Evolutionary conservation across 805 yeast genomes (phyloP).

Genomic region (Wickerhamiella dianesei): DNA sequence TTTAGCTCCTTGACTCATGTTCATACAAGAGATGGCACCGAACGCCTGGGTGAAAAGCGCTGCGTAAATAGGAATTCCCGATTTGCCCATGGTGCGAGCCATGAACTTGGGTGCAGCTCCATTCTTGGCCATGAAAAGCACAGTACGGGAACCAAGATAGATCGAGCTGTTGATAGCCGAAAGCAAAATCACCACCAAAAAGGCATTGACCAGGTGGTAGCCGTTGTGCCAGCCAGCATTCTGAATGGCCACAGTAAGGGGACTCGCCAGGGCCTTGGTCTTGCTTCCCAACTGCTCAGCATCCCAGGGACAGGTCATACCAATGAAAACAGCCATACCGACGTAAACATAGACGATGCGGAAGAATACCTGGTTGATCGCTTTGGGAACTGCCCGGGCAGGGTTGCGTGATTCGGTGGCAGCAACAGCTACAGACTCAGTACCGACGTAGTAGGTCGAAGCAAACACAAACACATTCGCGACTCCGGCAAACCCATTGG

Average conservation of each 20-base stretch:
- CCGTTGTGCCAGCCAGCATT: slow-evolving; percentile 41
- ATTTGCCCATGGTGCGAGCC: slow-evolving; percentile 32
- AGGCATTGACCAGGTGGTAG: slow-evolving; percentile 45
- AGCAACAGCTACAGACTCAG: slow-evolving; percentile 43
- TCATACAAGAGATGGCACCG: slow-evolving; percentile 38
- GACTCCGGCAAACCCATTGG: slow-evolving; percentile 33
- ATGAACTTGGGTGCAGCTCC: slow-evolving; percentile 46
- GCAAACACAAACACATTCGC: slow-evolving; percentile 39
- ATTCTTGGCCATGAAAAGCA: slow-evolving; percentile 47
- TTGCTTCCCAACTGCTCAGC: slow-evolving; percentile 31
- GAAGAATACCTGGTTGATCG: slow-evolving; percentile 43
- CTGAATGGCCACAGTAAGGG: slow-evolving; percentile 34
- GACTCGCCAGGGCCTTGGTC: slow-evolving; percentile 36
- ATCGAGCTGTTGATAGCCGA: slow-evolving; percentile 60
- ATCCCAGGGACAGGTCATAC: slow-evolving; percentile 44
- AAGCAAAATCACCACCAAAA: slow-evolving; percentile 48
- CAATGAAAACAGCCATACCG: slow-evolving; percentile 42
- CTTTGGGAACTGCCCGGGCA: slow-evolving; percentile 41
- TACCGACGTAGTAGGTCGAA: slow-evolving; percentile 43
- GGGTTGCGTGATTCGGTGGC: slow-evolving; percentile 54
- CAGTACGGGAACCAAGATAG: slow-evolving; percentile 52
- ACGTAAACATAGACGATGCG: slow-evolving; percentile 41
- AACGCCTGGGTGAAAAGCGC: slow-evolving; percentile 39
- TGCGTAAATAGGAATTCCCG: slow-evolving; percentile 50
- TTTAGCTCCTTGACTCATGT: slow-evolving; percentile 43